Conservation (phyloP, 371 early-diverging fungal genomes). For the Circinella umbellata region DNA sequence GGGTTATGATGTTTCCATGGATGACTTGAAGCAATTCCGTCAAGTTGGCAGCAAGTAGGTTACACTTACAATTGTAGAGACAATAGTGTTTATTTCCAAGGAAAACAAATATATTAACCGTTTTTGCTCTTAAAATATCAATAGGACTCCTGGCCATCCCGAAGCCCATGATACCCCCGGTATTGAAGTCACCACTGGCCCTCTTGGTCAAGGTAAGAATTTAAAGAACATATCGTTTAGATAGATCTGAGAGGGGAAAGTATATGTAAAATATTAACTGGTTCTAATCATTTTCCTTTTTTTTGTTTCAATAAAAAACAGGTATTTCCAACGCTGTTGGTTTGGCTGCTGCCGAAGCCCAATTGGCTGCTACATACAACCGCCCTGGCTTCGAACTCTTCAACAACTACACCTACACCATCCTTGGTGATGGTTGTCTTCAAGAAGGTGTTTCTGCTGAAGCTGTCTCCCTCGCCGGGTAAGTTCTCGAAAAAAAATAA, state of each 20-base stretch:
- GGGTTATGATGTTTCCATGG: conserved; percentile 90
- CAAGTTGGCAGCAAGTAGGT: conserved; percentile 84
- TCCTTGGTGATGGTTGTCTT: conserved; percentile 99
- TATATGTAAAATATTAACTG: no score
- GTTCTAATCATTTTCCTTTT: no score
- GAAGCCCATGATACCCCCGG: conserved; percentile 88
- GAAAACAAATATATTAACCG: no score
- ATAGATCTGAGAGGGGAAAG: no score
- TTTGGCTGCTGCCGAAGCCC: conserved; percentile 90
- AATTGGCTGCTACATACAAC: conserved; percentile 93
- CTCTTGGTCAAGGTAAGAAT: conserved; percentile 94
- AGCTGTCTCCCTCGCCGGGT: conserved; percentile 96
- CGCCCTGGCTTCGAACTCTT: conserved; percentile 81
- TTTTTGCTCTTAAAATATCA: no score
- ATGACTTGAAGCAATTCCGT: conserved; percentile 96
- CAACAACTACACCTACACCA: conserved; percentile 86
- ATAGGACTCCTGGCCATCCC: conserved; percentile 89
- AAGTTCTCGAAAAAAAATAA: conserved; percentile 20
- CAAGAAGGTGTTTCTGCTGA: conserved; percentile 99
- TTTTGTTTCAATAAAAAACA: conserved; percentile 11
- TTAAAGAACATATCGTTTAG: neutral
- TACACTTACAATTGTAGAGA: neutral
- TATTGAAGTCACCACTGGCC: conserved; percentile 99
- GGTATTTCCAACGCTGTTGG: conserved; percentile 94
- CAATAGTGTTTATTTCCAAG: no score